A percentile compares a stretch with the other conserved stretches of the same genome.
Evolutionary conservation across 305 asterid genomes (phyloP).

Genomic region (Fraxinus latifolia): DNA sequence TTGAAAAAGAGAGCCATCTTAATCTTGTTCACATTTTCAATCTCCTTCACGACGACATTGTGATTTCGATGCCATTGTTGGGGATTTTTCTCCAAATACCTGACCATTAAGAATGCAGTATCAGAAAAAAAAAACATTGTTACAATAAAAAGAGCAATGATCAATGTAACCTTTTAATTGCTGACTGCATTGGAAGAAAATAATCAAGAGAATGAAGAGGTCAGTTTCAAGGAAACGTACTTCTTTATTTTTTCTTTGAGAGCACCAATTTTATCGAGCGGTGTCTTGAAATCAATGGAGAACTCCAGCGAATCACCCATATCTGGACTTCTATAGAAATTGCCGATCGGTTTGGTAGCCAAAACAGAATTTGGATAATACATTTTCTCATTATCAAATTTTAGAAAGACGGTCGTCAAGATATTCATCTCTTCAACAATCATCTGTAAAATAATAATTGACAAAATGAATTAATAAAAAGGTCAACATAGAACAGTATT

Average conservation of each 20-base stretch:
- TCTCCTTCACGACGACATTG: slow-evolving; percentile 22
- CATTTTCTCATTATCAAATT: slow-evolving; percentile 25
- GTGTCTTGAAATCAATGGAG: slow-evolving; percentile 30
- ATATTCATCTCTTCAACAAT: slow-evolving; percentile 36
- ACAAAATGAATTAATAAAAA: not conserved
- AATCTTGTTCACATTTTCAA: slow-evolving; percentile 32
- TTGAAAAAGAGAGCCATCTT: slow-evolving; percentile 25
- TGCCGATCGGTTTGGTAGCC: slow-evolving; percentile 28
- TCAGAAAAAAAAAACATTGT: not conserved
- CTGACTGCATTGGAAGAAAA: not conserved
- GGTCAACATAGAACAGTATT: not conserved
- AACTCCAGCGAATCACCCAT: slow-evolving; percentile 29
- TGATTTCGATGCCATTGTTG: slow-evolving; percentile 23
- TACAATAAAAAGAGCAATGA: not conserved
- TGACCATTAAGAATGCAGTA: not conserved
- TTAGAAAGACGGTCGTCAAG: slow-evolving; percentile 30
- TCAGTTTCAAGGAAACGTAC: slow-evolving; percentile 6
- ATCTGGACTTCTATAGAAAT: slow-evolving; percentile 31
- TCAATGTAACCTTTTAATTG: not conserved
- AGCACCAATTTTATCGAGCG: slow-evolving; percentile 30
- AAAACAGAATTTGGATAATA: slow-evolving; percentile 29
- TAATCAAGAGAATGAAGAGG: not conserved
- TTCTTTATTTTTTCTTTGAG: slow-evolving; percentile 24
- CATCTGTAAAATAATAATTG: slow-evolving; percentile 18
- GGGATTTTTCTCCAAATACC: slow-evolving; percentile 33